These are phyloP conservation scores for Ensete ventricosum DNA, from an alignment of 176 grass and related monocot species.

Conservation along the genomic window DNA sequence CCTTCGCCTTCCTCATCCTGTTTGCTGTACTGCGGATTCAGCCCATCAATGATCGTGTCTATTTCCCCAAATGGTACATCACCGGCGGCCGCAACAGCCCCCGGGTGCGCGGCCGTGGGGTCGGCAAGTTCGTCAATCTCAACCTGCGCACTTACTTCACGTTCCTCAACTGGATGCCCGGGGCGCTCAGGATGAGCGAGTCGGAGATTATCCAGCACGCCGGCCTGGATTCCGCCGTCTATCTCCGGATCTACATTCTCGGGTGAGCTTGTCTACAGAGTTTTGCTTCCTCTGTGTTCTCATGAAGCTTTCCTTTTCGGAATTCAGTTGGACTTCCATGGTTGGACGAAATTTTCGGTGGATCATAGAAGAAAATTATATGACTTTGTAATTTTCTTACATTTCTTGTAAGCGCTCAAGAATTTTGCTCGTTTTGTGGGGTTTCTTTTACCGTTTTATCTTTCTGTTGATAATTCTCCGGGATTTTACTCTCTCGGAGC, in stretches of 20 bases:
- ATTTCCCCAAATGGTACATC: conserved; percentile 92
- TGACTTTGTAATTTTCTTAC: too few relatives aligned
- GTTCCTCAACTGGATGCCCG: conserved; percentile 91
- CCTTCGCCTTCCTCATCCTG: conserved; percentile 79
- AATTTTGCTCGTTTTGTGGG: background rate
- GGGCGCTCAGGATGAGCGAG: conserved; percentile 63
- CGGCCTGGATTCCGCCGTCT: conserved; percentile 82
- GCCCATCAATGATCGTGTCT: conserved; percentile 89
- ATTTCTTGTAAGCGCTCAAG: too few relatives aligned
- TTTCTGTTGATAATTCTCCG: too few relatives aligned
- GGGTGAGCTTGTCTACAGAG: conserved; percentile 29
- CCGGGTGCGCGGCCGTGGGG: conserved; percentile 19
- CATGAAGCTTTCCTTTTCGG: background rate
- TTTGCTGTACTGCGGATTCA: conserved; percentile 86
- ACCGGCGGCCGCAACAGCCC: conserved; percentile 25
- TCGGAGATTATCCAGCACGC: conserved; percentile 65
- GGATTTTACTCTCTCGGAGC: too few relatives aligned
- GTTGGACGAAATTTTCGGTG: background rate
- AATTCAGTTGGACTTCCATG: background rate
- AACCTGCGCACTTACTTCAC: conserved; percentile 72
- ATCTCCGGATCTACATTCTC: conserved; percentile 91
- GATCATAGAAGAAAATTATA: too few relatives aligned
- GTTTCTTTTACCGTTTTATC: too few relatives aligned
- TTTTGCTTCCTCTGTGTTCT: background rate
- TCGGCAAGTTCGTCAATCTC: conserved; percentile 75